Conservation (phyloP, 2,329 filamentous ascomycete genomes). For the Aspergillus piperis region DNA sequence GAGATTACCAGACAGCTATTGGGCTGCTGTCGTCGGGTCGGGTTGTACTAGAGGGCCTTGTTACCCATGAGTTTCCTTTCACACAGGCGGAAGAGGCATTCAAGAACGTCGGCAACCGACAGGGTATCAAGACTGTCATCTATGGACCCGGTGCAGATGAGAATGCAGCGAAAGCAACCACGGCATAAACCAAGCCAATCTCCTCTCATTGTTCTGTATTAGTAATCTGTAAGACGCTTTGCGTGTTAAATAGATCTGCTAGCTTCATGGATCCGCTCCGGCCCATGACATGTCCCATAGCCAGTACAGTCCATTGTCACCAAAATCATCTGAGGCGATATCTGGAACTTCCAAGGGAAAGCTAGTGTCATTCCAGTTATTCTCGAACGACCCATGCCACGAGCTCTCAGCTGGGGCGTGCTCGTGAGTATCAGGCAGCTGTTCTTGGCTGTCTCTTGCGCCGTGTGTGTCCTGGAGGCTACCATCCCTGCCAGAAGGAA, state of each 20-base stretch:
- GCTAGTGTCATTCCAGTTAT: slow-evolving; percentile 16
- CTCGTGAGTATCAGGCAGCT: no score
- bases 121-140: slow-evolving; percentile 51
- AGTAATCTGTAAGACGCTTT: background rate
- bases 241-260: background rate
- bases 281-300: slow-evolving; percentile 33
- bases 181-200: background rate
- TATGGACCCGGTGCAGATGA: slow-evolving; percentile 31
- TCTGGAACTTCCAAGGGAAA: no score
- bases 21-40: slow-evolving; percentile 62
- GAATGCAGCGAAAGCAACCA: slow-evolving; percentile 14
- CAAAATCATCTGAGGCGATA: no score
- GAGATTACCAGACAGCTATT: slow-evolving; percentile 79
- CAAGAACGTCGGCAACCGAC: slow-evolving; percentile 74
- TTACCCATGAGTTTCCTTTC: slow-evolving; percentile 74
- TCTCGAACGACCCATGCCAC: background rate
- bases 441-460: no score
- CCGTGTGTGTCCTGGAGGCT: no score
- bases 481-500: no score
- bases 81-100: slow-evolving; percentile 79
- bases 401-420: no score
- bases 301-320: slow-evolving; percentile 29
- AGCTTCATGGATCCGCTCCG: slow-evolving; percentile 12
- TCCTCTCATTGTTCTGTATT: background rate
- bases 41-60: slow-evolving; percentile 74